These are phyloP conservation scores for Kazachstania kunashirensis DNA, from an alignment of 805 yeast genomes.

Conservation along the genomic window DNA sequence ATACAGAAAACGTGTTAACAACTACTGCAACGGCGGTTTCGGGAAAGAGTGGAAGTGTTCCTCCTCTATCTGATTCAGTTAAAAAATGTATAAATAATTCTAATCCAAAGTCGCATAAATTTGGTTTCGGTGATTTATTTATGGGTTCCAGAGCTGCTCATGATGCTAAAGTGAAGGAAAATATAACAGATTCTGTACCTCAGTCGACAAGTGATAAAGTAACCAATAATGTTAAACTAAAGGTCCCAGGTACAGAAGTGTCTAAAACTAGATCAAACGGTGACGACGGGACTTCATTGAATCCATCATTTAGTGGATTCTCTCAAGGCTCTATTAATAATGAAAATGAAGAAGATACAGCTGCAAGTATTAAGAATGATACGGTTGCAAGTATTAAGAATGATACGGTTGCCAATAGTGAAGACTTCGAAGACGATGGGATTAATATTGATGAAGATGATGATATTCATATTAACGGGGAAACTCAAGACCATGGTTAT, in stretches of 20 bases:
- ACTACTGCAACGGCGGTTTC: background rate
- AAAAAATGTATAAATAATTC: background rate
- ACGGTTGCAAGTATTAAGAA: background rate
- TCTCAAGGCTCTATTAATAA: conserved; percentile 20
- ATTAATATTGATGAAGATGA: background rate
- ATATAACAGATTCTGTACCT: no score
- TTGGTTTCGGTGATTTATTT: background rate
- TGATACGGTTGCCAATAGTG: background rate
- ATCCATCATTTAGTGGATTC: conserved; percentile 23
- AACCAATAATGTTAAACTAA: background rate
- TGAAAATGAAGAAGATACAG: conserved; percentile 9
- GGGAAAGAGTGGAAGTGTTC: conserved; percentile 8
- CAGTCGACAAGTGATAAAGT: conserved; percentile 4
- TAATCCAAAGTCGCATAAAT: background rate
- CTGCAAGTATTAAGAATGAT: background rate
- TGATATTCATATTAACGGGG: conserved; percentile 2
- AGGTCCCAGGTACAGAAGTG: no score
- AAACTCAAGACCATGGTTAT: conserved; percentile 10
- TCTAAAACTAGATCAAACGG: no score
- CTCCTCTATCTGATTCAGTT: conserved; percentile 1
- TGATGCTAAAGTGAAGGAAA: background rate
- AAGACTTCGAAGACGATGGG: background rate
- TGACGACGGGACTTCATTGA: no score
- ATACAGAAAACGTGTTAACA: background rate
- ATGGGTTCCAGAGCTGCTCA: conserved; percentile 1